Base-by-base conservation (phyloP, 495 filamentous ascomycete species). In the Usnea hakonensis region DNA sequence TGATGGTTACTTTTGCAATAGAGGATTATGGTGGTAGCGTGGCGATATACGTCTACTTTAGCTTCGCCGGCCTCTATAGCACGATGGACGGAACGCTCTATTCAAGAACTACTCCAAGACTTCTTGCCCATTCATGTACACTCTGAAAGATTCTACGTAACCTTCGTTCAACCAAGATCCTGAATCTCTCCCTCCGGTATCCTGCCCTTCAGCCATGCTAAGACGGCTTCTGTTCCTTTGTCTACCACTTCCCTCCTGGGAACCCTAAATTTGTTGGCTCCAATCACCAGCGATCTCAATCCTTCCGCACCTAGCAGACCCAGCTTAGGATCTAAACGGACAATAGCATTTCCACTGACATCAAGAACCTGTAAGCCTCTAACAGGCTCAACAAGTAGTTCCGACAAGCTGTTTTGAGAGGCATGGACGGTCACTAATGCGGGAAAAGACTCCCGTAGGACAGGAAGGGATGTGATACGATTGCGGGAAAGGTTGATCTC, bases 231-330 rank as follows among this genome's bases (percentile, higher is more conserved):
- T 1, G 91, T 96, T 10, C 93, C 93, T 62, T 91, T 89, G 59
- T 91, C 89, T 60, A 97, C 75, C 17, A 95, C 81, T 58, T 88
- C 90, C 80, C 86, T 91, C 44, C 88, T 80, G n/a, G 93, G 93
- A 48, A 96, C 92, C 23, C 88, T 75, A 72, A 96, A 95, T 33
- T 79, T 79, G 71, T 95, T 96, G 11, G 90, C 90, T 26, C 82
- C 85, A 21, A 95, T 86, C 52, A 90, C 83, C 19, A 86, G 73
- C 28, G 76, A 75, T 62, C 75, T 76, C 65, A 87, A 60, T 10
- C 82, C 80, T 56, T 73, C 75, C 44, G 84, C 78, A n/a, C 79
- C 82, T 21, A 92, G 71, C 38, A 95, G 72, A 3, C 93, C 92
- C 16, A 97, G 78, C 19, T 84, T 81, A 1, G 91, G 87, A 54